phyloP scores from a whole-genome alignment of 2,329 filamentous ascomycete species.

The Cordyceps fumosorosea region DNA sequence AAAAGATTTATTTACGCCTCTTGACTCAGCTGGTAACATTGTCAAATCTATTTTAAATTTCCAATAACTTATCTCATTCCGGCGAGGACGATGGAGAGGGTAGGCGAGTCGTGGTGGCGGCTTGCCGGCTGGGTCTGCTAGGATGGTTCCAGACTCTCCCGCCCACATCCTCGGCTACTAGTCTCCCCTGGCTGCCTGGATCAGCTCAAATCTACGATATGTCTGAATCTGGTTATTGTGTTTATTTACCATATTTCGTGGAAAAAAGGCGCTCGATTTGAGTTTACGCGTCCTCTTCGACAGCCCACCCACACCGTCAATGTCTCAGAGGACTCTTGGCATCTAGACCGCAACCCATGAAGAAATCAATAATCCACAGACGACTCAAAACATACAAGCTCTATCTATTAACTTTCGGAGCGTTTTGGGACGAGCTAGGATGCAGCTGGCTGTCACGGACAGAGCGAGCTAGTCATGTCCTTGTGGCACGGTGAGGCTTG shows the following conservation, averaged over 20 bases:
- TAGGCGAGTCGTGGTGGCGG: background rate
- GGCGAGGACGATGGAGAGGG: background rate
- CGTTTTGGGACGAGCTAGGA: background rate
- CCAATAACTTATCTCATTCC: background rate
- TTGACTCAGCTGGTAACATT: background rate
- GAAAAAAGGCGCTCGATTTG: too few species aligned
- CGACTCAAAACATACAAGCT: background rate
- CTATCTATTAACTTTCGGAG: background rate
- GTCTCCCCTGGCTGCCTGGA: too few species aligned
- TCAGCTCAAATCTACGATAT: too few species aligned
- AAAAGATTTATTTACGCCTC: background rate
- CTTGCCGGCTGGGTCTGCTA: too few species aligned
- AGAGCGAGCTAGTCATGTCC: background rate
- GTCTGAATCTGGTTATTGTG: too few species aligned
- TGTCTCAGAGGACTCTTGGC: background rate
- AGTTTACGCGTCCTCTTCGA: background rate
- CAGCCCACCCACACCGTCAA: constrained; percentile 1
- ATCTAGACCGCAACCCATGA: background rate
- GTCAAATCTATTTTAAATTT: background rate
- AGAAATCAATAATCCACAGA: background rate
- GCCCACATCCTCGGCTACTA: too few species aligned
- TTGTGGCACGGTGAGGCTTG: background rate
- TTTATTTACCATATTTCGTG: too few species aligned
- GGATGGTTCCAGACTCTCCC: too few species aligned
- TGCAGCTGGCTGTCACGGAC: background rate